phyloP scores from a whole-genome alignment of 192 early-diverging fungal species.

The Thamnidium elegans region DNA sequence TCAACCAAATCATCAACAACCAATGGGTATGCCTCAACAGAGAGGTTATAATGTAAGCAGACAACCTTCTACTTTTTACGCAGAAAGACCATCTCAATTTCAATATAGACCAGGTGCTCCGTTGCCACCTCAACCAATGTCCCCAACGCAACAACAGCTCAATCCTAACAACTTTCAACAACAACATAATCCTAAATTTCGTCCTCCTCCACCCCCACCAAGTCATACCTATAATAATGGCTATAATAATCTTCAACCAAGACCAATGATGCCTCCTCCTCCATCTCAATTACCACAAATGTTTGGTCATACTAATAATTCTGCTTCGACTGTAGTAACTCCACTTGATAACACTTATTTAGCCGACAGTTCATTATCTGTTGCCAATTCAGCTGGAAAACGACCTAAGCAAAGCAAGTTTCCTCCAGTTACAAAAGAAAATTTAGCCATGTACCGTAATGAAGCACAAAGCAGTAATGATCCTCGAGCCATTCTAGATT shows the following conservation, averaged over 20 bases:
- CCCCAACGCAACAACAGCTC: not conserved
- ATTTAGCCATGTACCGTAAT: conserved; percentile 39
- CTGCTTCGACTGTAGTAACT: not conserved
- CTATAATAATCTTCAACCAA: not conserved
- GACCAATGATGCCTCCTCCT: conserved; percentile 2
- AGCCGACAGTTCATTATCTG: conserved; percentile 26
- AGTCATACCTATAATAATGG: not conserved
- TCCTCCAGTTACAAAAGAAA: conserved; percentile 40
- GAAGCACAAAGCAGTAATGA: conserved; percentile 61
- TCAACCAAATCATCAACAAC: no score
- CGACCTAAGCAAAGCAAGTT: conserved; percentile 15
- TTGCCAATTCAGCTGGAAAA: conserved; percentile 18
- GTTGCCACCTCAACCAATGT: not conserved
- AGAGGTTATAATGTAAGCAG: not conserved
- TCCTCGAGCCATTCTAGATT: conserved; percentile 74
- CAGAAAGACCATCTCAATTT: conserved; percentile 10
- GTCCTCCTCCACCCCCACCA: not conserved
- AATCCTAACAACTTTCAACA: no score
- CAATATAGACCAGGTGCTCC: not conserved
- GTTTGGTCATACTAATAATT: no score
- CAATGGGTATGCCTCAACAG: no score
- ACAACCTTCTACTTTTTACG: conserved; percentile 1
- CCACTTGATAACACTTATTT: conserved; percentile 19
- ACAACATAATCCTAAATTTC: no score
- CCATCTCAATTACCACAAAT: not conserved